These are phyloP conservation scores for Aristolochia californica DNA, from an alignment of 164 flowering plant genomes.

Conservation along the genomic window DNA sequence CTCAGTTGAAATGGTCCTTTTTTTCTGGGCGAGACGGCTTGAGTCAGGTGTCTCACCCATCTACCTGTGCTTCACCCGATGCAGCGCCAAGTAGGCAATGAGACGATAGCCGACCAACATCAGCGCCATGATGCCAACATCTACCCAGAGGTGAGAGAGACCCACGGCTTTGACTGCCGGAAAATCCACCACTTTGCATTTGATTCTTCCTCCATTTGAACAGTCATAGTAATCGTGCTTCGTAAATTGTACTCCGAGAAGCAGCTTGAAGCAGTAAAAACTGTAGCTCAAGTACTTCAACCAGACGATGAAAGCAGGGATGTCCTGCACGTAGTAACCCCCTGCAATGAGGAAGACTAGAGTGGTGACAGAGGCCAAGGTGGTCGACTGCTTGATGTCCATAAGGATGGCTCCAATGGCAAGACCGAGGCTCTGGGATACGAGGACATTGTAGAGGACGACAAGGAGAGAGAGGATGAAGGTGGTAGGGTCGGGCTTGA, in stretches of 20 bases:
- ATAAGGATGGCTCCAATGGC: slow-evolving; percentile 90
- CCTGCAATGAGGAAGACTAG: slow-evolving; percentile 94
- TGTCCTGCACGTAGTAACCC: slow-evolving; percentile 86
- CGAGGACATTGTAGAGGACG: slow-evolving; percentile 79
- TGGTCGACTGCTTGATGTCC: slow-evolving; percentile 93
- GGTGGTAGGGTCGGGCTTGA: slow-evolving; percentile 58
- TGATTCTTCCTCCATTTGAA: slow-evolving; percentile 30
- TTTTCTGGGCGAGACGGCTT: neutral
- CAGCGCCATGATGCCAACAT: slow-evolving; percentile 24
- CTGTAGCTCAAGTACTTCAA: slow-evolving; percentile 91
- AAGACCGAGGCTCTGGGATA: slow-evolving; percentile 82
- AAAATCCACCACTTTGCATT: slow-evolving; percentile 58
- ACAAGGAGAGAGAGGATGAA: slow-evolving; percentile 78
- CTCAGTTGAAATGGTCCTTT: too few relatives aligned
- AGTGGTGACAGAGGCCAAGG: slow-evolving; percentile 91
- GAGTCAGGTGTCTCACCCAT: too few relatives aligned
- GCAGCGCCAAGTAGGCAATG: slow-evolving; percentile 75
- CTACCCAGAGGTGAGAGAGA: slow-evolving; percentile 31
- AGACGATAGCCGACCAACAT: slow-evolving; percentile 82
- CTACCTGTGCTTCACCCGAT: slow-evolving; percentile 45
- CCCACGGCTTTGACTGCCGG: slow-evolving; percentile 75
- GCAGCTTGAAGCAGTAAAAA: slow-evolving; percentile 91
- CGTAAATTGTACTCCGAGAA: slow-evolving; percentile 79
- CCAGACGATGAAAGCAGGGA: slow-evolving; percentile 91
- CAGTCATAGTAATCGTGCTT: slow-evolving; percentile 63